phyloP scores from a whole-genome alignment of 1,284 basidiomycete species.

The Takashimella koratensis region DNA sequence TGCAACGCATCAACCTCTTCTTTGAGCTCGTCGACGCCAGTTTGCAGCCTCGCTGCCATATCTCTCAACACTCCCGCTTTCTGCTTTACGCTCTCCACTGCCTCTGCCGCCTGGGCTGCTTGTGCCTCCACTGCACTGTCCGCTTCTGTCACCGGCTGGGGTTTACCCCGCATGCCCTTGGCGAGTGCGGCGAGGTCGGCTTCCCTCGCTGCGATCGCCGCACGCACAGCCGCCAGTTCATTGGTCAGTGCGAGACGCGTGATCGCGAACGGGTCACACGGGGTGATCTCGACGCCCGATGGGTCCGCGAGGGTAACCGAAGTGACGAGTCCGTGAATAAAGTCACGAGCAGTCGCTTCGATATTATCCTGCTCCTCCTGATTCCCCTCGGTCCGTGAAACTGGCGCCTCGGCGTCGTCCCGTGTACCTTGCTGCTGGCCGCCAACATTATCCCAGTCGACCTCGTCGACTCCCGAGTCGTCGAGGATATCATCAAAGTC shows the following conservation, averaged over 20 bases:
- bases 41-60: slow-evolving; percentile 7
- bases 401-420: neutral
- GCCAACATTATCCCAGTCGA: neutral
- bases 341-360: slow-evolving; percentile 8
- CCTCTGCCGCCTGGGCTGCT: neutral
- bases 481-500: neutral
- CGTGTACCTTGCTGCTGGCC: neutral
- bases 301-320: slow-evolving; percentile 3
- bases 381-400: neutral
- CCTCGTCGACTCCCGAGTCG: neutral
- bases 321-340: slow-evolving; percentile 14
- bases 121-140: slow-evolving; percentile 10
- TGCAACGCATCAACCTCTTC: slow-evolving; percentile 5
- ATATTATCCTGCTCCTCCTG: neutral
- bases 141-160: neutral
- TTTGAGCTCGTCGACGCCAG: slow-evolving; percentile 2
- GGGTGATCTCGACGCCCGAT: neutral
- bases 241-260: slow-evolving; percentile 11
- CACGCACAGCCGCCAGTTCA: slow-evolving; percentile 11
- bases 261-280: slow-evolving; percentile 11
- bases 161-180: neutral
- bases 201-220: slow-evolving; percentile 14
- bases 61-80: slow-evolving; percentile 14
- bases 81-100: slow-evolving; percentile 1
- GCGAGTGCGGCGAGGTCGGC: slow-evolving; percentile 3